Base-by-base conservation (phyloP, 345 rosid species). In the Eutrema heterophyllum region DNA sequence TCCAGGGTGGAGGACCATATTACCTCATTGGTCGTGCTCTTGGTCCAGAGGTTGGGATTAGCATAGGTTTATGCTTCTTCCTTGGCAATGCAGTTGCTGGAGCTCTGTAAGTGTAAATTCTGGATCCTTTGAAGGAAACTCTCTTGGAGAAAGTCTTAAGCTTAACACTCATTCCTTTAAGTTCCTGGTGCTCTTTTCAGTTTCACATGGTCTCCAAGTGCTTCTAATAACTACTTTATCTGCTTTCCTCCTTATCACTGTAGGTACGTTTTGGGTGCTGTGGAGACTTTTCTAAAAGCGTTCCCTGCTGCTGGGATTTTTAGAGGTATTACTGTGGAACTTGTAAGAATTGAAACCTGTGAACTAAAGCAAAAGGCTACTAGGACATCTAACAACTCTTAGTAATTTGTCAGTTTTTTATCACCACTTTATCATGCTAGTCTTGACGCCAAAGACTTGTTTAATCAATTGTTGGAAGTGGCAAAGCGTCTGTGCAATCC, bases 51-150 rank as follows among this genome's bases (percentile, higher is more conserved):
- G 98, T 96, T 77, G 99, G 99, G 77, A 91, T 96, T 73, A 96
- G 99, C 83, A 96, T 96, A 82, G 99, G 99, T 72, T 83, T 96
- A 67, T 96, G 99, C 83, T 96, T 96, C 79, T 96, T 96, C 81
- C 96, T 92, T 76, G 99, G 99, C 43, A 96, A 90, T 87, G 99
- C 99, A 9, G 93, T 96, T 82, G 97, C 99, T 61, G 99, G 99
- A 84, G 86, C 99, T 72, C 88, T 96, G 99, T 96, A 78, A 96
- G 99, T 86, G 66, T 56, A 71, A 83, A 54, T 64, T 66, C 70
- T 75, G 72, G 54, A 64, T 21, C 64, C 64, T 78, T 27, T 55
- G 35, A 50, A 70, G 62, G 68, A 66, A 51, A 71, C 21, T 70
- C 40, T 58, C 56, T 41, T 41, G 44, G 35, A 50, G 51, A 64